Base-by-base conservation (phyloP, 1,139 yeast genomes). In the Arxiozyma bovina region DNA sequence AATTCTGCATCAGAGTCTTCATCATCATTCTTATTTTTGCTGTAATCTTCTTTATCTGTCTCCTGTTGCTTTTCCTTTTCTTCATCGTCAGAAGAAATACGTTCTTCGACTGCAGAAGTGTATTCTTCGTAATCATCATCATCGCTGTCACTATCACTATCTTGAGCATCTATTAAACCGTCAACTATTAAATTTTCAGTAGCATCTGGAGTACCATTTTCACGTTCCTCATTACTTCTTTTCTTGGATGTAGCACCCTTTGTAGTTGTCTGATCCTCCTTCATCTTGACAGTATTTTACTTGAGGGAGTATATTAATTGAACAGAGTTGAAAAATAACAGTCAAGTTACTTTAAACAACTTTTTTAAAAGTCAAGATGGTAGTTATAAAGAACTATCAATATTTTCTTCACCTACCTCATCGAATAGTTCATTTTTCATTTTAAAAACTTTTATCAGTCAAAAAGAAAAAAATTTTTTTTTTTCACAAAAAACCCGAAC, bases 1-100 rank as follows among this genome's bases (percentile, higher is more conserved):
- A 83, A 73, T 63, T 83, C 89, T 5, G 77, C 83, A 60, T 83
- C 89, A 1, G 83, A 80, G 58, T 81, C 85, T 42, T 70, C 75
- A 23, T 69, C 73, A 42, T 63, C 70, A 42, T 65, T 69, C 11
- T 65, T 69, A 27, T 63, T 54, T 25, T 54, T 58, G 4, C 55
- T 57, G 15, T 55, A 56, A 9, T 48, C 58, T 25, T 59, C 63
- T 17, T 56, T 58, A 22, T 57, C 61, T 23, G 40, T 15, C 12
- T 12, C n/a, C 17, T 34, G 11, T 34, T 34, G n/a, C 3, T 34
- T 34, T 34, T 12, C 17, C 17, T 12, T 15, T 34, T 45, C 40
- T 1, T 45, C 48, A 43, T 23, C 25, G 4, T 25, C 45, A 22
- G 59, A 60, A 25, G 59, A 55, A 15, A 50, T 59, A 45, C 52